Evolutionary conservation across 495 filamentous ascomycete species (phyloP).

Genomic region (Aspergillus hancockii): DNA sequence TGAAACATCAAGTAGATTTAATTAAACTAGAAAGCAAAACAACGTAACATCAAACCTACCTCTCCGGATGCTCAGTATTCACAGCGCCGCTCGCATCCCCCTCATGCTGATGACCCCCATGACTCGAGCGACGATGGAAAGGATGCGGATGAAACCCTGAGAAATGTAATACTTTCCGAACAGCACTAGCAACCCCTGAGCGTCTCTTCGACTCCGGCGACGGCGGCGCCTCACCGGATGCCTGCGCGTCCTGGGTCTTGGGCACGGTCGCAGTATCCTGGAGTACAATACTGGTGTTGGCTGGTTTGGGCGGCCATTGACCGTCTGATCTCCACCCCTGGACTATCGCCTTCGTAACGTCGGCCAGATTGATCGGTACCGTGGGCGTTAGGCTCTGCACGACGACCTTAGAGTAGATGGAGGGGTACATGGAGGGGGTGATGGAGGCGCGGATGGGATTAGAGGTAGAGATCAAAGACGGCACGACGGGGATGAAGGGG

Average conservation of each 20-base stretch:
- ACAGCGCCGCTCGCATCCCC: neutral
- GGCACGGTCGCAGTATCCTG: slow-evolving; percentile 32
- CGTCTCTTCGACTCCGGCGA: slow-evolving; percentile 30
- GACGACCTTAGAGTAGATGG: slow-evolving; percentile 87
- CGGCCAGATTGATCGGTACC: slow-evolving; percentile 81
- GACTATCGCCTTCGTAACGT: slow-evolving; percentile 80
- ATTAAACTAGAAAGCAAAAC: neutral
- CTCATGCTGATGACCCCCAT: slow-evolving; percentile 17
- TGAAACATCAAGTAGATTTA: neutral
- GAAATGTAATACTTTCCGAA: slow-evolving; percentile 47
- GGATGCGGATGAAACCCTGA: slow-evolving; percentile 37
- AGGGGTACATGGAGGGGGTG: slow-evolving; percentile 67
- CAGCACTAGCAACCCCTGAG: slow-evolving; percentile 44
- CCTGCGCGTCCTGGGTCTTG: slow-evolving; percentile 4
- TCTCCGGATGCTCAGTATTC: neutral
- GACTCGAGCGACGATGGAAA: slow-evolving; percentile 43
- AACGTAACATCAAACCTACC: neutral
- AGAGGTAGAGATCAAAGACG: slow-evolving; percentile 64
- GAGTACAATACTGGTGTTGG: slow-evolving; percentile 35
- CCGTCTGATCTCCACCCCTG: slow-evolving; percentile 92
- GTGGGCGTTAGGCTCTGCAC: slow-evolving; percentile 73
- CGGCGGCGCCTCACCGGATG: slow-evolving; percentile 15
- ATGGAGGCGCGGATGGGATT: slow-evolving; percentile 76
- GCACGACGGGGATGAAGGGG: slow-evolving; percentile 58
- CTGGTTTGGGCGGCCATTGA: slow-evolving; percentile 82